Evolutionary conservation across 2,329 filamentous ascomycete species (phyloP).

Genomic region (Fusarium euwallaceae): DNA sequence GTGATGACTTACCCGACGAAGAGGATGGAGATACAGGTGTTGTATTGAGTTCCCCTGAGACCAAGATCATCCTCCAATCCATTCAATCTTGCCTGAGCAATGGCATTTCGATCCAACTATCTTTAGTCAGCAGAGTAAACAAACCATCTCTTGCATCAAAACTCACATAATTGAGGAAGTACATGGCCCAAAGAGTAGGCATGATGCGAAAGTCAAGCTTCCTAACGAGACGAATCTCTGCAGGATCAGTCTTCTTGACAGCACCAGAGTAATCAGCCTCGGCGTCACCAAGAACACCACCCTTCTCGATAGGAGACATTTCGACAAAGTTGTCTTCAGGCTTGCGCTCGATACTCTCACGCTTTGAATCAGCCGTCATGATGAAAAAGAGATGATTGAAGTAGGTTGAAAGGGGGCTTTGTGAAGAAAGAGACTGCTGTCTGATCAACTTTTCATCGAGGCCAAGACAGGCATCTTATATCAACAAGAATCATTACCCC

Average conservation of each 20-base stretch:
- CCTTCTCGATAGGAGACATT: constrained; percentile 39
- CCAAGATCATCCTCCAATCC: constrained; percentile 65
- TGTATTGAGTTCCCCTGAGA: constrained; percentile 55
- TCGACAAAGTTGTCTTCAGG: constrained; percentile 44
- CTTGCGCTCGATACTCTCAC: constrained; percentile 43
- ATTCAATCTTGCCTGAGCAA: constrained; percentile 68
- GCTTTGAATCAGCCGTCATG: constrained; percentile 33
- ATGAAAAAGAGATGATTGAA: not conserved
- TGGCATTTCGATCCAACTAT: constrained; percentile 65
- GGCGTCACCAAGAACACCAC: constrained; percentile 33
- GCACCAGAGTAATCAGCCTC: constrained; percentile 53
- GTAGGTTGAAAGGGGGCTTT: not conserved
- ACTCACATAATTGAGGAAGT: constrained; percentile 55
- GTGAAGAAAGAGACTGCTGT: not conserved
- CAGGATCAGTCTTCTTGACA: constrained; percentile 49
- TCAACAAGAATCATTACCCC: not conserved
- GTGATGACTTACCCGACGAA: constrained; percentile 52
- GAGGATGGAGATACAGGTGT: constrained; percentile 53
- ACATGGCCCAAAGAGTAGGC: constrained; percentile 54
- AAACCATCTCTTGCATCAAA: not conserved
- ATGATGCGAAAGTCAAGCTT: constrained; percentile 55
- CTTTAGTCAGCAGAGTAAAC: not conserved
- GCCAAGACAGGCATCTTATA: constrained; percentile 16
- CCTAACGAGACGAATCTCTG: constrained; percentile 53
- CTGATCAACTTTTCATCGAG: not conserved